These are phyloP conservation scores for Pelargonium myrrhifolium DNA, from an alignment of 441 rosid species.

Conservation along the genomic window DNA sequence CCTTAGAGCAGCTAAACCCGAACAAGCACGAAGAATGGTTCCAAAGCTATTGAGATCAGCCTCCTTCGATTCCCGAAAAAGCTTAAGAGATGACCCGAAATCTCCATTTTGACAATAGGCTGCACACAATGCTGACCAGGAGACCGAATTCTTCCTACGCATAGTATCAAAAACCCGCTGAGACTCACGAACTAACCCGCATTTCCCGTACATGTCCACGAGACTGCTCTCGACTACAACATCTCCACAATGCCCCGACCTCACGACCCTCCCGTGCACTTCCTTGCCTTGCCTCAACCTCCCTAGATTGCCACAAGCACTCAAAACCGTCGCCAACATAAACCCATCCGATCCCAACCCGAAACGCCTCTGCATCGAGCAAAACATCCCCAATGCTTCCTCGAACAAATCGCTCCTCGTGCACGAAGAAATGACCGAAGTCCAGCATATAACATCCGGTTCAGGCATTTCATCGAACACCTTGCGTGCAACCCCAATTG, in stretches of 20 bases:
- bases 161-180: slow-evolving; percentile 58
- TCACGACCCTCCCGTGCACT: slow-evolving; percentile 54
- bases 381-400: slow-evolving; percentile 46
- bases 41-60: slow-evolving; percentile 68
- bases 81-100: slow-evolving; percentile 41
- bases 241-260: slow-evolving; percentile 41
- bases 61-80: slow-evolving; percentile 46
- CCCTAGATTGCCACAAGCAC: slow-evolving; percentile 70
- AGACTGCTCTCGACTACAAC: slow-evolving; percentile 73
- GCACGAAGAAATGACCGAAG: slow-evolving; percentile 54
- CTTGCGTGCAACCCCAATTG: slow-evolving; percentile 34
- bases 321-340: slow-evolving; percentile 63
- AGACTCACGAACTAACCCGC: slow-evolving; percentile 44
- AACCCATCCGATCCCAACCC: slow-evolving; percentile 52
- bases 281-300: slow-evolving; percentile 65
- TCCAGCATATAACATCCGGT: slow-evolving; percentile 74
- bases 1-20: slow-evolving; percentile 59
- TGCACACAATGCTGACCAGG: slow-evolving; percentile 71
- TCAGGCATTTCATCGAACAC: slow-evolving; percentile 68
- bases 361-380: slow-evolving; percentile 40
- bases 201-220: slow-evolving; percentile 90
- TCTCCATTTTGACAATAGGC: slow-evolving; percentile 71
- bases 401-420: slow-evolving; percentile 53
- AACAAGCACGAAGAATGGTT: slow-evolving; percentile 74
- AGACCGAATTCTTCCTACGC: slow-evolving; percentile 50